Conservation (phyloP, 495 filamentous ascomycete species). For the Trichoderma reesei region DNA sequence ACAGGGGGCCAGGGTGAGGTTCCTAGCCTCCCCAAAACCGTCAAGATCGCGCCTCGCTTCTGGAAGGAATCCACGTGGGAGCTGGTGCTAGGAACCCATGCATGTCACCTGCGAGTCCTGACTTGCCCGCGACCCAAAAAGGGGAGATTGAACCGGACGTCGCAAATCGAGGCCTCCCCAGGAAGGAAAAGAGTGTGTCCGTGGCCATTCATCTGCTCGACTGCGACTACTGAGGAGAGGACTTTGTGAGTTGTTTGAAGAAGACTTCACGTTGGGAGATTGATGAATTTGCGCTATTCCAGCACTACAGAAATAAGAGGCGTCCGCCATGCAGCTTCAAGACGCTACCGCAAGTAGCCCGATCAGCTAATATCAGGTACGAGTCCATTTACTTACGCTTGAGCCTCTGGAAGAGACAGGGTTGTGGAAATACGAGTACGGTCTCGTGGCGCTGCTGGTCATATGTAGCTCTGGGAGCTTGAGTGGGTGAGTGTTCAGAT, state of each 20-base stretch:
- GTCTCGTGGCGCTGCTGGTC: background rate
- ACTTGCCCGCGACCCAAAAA: background rate
- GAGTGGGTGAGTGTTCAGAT: no score
- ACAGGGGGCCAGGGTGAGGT: background rate
- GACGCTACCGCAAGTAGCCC: background rate
- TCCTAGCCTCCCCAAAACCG: background rate
- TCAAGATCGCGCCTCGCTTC: constrained; percentile 7
- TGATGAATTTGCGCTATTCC: background rate
- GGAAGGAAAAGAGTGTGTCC: background rate
- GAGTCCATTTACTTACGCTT: background rate
- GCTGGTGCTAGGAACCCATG: background rate
- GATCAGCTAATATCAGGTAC: background rate
- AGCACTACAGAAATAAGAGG: background rate
- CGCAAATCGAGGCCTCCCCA: background rate
- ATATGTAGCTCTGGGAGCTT: no score
- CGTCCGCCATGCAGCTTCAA: background rate
- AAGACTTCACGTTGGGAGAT: background rate
- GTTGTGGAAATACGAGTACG: constrained; percentile 8
- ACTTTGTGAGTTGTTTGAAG: background rate
- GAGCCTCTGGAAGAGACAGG: background rate
- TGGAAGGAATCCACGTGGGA: constrained; percentile 6
- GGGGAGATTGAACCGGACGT: background rate
- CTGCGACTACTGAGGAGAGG: background rate
- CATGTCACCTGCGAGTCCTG: background rate
- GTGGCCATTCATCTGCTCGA: background rate